Conservation (phyloP, 2,329 filamentous ascomycete species). For the Boeremia lycopersici region DNA sequence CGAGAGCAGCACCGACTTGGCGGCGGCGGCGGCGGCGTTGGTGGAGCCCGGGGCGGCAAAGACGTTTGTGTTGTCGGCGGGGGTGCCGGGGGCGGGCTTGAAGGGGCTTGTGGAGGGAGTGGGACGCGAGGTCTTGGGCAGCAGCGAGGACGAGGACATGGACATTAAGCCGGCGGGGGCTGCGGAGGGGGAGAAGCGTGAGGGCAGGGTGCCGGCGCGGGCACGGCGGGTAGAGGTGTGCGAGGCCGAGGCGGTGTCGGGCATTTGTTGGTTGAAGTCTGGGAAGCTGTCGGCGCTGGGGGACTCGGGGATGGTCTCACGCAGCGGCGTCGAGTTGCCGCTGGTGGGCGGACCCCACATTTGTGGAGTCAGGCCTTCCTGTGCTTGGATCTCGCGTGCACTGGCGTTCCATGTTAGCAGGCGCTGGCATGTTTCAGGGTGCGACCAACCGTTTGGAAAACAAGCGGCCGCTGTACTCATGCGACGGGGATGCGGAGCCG, state of each 20-base stretch:
- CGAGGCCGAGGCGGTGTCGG: slow-evolving; percentile 62
- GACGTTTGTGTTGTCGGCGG: slow-evolving; percentile 38
- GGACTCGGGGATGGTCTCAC: slow-evolving; percentile 96
- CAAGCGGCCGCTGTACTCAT: slow-evolving; percentile 79
- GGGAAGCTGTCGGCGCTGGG: slow-evolving; percentile 92
- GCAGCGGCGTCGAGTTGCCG: slow-evolving; percentile 92
- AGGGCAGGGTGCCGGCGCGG: slow-evolving; percentile 94
- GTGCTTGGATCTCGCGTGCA: slow-evolving; percentile 94
- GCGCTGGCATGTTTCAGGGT: slow-evolving; percentile 36
- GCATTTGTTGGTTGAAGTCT: slow-evolving; percentile 77
- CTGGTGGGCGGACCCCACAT: slow-evolving; percentile 95
- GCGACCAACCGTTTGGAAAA: slow-evolving; percentile 86
- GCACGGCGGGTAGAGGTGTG: slow-evolving; percentile 75
- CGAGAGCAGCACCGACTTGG: slow-evolving; percentile 77
- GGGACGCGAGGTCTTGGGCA: slow-evolving; percentile 80
- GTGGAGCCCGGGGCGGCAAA: slow-evolving; percentile 54
- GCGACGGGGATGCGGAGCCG: slow-evolving; percentile 93
- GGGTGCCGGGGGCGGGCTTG: slow-evolving; percentile 64
- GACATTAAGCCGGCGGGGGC: slow-evolving; percentile 64
- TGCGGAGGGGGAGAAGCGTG: slow-evolving; percentile 82
- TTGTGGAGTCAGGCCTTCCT: slow-evolving; percentile 80
- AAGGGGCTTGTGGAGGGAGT: slow-evolving; percentile 89
- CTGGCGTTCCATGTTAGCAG: slow-evolving; percentile 57
- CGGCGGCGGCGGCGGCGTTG: slow-evolving; percentile 56
- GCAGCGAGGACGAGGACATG: slow-evolving; percentile 50